Base-by-base conservation (phyloP, 164 flowering plant species). In the Nymphaea colorata region DNA sequence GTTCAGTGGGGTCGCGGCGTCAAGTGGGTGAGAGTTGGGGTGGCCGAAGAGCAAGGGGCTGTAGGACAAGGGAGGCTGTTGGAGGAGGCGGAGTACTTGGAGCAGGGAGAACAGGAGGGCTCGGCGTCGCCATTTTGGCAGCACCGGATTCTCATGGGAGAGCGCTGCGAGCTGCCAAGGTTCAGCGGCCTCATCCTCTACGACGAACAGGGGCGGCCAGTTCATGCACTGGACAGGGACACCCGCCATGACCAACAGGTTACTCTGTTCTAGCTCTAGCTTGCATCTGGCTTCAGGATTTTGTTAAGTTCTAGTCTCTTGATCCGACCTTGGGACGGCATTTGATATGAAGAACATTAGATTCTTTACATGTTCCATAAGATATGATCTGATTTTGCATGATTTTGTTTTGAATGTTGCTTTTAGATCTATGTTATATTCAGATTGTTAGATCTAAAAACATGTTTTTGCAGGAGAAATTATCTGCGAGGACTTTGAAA, bases 101-200 rank as follows among this genome's bases (percentile, higher is more conserved):
- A 61, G 4, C 70, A 71, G 12, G 74, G 79, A 44, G 71, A 83
- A 82, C 75, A 67, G 61, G 80, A 85, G 61, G 75, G 79, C 70
- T 78, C 85, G 0, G 66, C 12, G 25, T 77, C 88, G 2, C 91
- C 96, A 3, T 88, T 90, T 68, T 92, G 98, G 98, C 91, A 92
- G 70, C 79, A 90, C 75, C 94, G 93, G 0, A 92, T 92, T 60
- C 80, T 92, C 6, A 90, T 90, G 77, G 74, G 74, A 3, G 96
- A 81, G 78, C 84, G 81, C 67, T 90, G 96, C 59, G 87, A 88
- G 83, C 75, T 92, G n/a, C 96, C 96, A 1, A 79, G 83, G 66
- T 89, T 85, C 73, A 91, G 95, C 65, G 97, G 97, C 17, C 86
- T 87, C 41, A 91, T 91, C 64, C 80, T 87, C 59, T 91, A 75